Evolutionary conservation across 176 grass and related monocot genomes (phyloP).

Genomic region (Bonia amplexicaulis): DNA sequence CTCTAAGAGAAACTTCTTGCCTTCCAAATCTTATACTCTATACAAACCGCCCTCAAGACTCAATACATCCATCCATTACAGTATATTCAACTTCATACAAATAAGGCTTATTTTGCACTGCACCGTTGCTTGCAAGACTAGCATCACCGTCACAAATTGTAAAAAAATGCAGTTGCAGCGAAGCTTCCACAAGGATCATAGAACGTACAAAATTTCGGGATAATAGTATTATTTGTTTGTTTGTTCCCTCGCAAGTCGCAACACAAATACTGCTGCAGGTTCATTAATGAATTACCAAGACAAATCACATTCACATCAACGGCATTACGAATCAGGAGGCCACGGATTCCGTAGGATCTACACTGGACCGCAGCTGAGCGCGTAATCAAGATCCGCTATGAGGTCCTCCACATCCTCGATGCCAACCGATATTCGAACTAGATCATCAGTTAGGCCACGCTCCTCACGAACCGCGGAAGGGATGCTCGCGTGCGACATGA

Average conservation of each 20-base stretch:
- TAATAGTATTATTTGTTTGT: neutral
- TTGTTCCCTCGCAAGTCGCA: neutral
- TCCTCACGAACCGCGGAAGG: constrained; percentile 55
- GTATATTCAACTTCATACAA: too few species aligned
- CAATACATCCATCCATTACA: too few species aligned
- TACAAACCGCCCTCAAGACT: too few species aligned
- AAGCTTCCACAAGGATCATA: too few species aligned
- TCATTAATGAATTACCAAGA: constrained; percentile 19
- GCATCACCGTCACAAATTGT: too few species aligned
- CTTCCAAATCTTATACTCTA: too few species aligned
- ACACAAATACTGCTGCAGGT: neutral
- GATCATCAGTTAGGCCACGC: constrained; percentile 79
- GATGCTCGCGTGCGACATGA: constrained; percentile 96
- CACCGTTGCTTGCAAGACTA: too few species aligned
- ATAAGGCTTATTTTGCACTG: too few species aligned
- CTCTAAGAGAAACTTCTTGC: too few species aligned
- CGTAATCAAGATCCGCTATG: constrained; percentile 73
- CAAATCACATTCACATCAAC: neutral
- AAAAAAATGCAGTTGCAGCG: too few species aligned
- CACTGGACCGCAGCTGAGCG: constrained; percentile 46
- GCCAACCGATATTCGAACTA: constrained; percentile 83
- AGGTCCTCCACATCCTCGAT: constrained; percentile 89
- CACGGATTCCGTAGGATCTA: constrained; percentile 4
- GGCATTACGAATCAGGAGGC: neutral
- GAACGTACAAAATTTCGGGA: neutral